Percentiles rank a stretch among this genome's conserved stretches.
Evolutionary conservation across 805 yeast genomes (phyloP).

Genomic region (Saccharomyces jurei): DNA sequence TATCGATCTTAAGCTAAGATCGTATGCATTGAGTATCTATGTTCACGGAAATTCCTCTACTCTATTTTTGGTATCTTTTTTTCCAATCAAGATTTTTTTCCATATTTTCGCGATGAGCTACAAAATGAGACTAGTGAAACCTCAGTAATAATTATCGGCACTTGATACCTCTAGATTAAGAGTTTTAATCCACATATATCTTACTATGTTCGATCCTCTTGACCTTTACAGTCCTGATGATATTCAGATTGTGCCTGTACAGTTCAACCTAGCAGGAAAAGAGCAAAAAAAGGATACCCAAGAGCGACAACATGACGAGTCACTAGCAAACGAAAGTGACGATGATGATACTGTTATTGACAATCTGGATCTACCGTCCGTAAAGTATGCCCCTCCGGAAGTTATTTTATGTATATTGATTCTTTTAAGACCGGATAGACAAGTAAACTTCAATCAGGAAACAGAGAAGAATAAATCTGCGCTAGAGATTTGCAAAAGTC

Average conservation of each 20-base stretch:
- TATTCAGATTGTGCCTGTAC: neutral
- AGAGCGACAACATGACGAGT: neutral
- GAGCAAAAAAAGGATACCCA: neutral
- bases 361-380: slow-evolving; percentile 50
- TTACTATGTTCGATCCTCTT: slow-evolving; percentile 31
- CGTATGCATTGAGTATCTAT: neutral
- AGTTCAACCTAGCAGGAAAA: neutral
- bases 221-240: slow-evolving; percentile 27
- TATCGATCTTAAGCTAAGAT: neutral
- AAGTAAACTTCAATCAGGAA: slow-evolving; percentile 40
- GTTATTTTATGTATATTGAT: slow-evolving; percentile 40
- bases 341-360: slow-evolving; percentile 36
- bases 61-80: neutral
- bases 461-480: slow-evolving; percentile 3
- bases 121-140: neutral
- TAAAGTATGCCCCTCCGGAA: slow-evolving; percentile 37
- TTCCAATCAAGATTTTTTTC: neutral
- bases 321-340: slow-evolving; percentile 4
- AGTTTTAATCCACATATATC: neutral
- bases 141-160: neutral
- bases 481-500: slow-evolving; percentile 28
- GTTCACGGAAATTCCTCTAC: neutral
- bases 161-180: neutral
- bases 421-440: slow-evolving; percentile 42
- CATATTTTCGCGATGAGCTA: neutral